Conservation (phyloP, 2,329 filamentous ascomycete genomes). For the Tolypocladium album region DNA sequence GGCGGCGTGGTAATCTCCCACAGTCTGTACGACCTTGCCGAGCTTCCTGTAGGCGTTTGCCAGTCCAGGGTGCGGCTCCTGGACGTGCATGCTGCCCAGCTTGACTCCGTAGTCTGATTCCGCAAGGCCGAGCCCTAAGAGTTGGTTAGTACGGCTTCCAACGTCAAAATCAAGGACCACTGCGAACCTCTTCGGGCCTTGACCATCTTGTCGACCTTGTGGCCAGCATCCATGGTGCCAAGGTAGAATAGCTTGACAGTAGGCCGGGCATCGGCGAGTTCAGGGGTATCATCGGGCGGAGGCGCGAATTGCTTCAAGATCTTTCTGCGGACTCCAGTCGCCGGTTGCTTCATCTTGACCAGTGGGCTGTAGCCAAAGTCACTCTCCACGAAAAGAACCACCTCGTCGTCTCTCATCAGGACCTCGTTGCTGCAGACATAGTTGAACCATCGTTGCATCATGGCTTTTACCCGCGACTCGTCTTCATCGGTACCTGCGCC, state of each 20-base stretch:
- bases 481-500: conserved; percentile 95
- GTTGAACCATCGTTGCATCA: conserved; percentile 92
- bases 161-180: neutral
- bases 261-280: conserved; percentile 80
- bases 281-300: conserved; percentile 91
- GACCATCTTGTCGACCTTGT: conserved; percentile 91
- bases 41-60: conserved; percentile 89
- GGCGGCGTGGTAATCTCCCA: conserved; percentile 90
- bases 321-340: conserved; percentile 88
- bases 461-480: conserved; percentile 75
- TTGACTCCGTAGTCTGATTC: conserved; percentile 93
- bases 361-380: conserved; percentile 97
- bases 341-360: conserved; percentile 90
- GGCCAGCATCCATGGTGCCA: conserved; percentile 89
- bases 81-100: conserved; percentile 72
- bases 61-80: conserved; percentile 83
- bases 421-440: conserved; percentile 86
- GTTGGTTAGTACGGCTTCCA: conserved; percentile 6
- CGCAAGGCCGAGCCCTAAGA: conserved; percentile 73
- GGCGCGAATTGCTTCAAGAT: conserved; percentile 97
- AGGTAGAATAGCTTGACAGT: conserved; percentile 94
- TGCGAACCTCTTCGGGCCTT: conserved; percentile 74
- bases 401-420: conserved; percentile 90
- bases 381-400: conserved; percentile 97
- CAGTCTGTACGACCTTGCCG: conserved; percentile 84